phyloP scores from a whole-genome alignment of 179 eudicot genomes.

The Nepenthes alata region DNA sequence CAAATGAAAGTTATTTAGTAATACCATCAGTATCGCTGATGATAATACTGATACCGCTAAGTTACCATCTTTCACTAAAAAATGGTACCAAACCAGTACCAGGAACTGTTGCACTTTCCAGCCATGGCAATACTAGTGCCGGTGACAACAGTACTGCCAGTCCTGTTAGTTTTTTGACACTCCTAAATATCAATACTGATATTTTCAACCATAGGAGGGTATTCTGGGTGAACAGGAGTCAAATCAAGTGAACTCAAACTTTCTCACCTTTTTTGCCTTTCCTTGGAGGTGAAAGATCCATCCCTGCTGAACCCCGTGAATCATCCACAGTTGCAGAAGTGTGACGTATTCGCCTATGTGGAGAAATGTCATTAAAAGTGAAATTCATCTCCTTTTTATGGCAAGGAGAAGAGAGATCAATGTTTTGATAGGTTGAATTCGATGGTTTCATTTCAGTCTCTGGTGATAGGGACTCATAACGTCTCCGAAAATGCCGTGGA shows the following conservation, averaged over 20 bases:
- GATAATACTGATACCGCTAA: too few species aligned
- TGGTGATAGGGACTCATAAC: constrained; percentile 11
- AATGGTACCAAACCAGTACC: too few species aligned
- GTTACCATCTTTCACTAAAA: too few species aligned
- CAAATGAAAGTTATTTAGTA: too few species aligned
- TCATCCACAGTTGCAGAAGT: constrained; percentile 8
- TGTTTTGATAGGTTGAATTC: constrained; percentile 5
- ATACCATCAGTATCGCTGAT: too few species aligned
- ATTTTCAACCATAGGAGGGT: too few species aligned
- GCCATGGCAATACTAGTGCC: too few species aligned
- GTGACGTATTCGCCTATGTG: constrained; percentile 30
- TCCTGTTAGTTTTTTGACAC: too few species aligned
- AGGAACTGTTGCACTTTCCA: too few species aligned
- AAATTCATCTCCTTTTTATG: neutral
- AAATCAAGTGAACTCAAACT: constrained; percentile 9
- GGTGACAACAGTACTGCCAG: too few species aligned
- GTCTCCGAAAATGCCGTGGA: constrained; percentile 14
- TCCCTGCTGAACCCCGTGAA: constrained; percentile 10
- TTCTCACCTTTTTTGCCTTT: constrained; percentile 26
- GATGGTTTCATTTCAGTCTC: neutral
- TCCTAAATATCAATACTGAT: too few species aligned
- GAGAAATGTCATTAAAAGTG: constrained; percentile 26
- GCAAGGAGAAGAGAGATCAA: constrained; percentile 29
- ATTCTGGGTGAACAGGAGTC: too few species aligned
- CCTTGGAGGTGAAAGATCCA: constrained; percentile 67